phyloP scores from a whole-genome alignment of 208 protist species.

The Wallacemonas sp. region DNA sequence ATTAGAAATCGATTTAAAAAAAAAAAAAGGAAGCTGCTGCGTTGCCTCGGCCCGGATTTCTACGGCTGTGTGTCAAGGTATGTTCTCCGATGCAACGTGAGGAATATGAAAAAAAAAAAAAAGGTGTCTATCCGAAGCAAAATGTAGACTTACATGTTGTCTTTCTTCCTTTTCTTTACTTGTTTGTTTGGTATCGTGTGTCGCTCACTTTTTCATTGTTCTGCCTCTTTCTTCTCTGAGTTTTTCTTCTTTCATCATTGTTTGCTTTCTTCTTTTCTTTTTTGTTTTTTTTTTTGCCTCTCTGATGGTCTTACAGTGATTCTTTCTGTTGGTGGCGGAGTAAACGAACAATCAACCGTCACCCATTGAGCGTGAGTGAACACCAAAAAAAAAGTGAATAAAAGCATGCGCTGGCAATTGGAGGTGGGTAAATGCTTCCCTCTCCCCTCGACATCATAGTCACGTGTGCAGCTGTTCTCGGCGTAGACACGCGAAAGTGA shows the following conservation, averaged over 20 bases:
- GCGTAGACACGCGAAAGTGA: no score
- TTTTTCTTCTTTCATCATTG: slow-evolving; percentile 22
- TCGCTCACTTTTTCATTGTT: slow-evolving; percentile 22
- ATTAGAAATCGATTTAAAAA: no score
- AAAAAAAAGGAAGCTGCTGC: no score
- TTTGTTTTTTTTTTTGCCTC: background rate
- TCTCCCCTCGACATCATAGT: no score
- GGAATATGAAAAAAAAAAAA: slow-evolving; percentile 4
- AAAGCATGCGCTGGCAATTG: no score
- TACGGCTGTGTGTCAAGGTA: background rate
- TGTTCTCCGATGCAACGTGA: background rate
- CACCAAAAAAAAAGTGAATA: background rate
- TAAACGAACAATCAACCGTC: background rate
- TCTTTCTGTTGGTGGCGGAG: background rate
- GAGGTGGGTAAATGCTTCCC: no score
- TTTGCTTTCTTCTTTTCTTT: slow-evolving; percentile 12
- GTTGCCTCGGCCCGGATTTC: no score
- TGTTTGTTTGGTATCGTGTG: background rate
- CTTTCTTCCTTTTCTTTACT: slow-evolving; percentile 9
- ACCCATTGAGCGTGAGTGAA: background rate
- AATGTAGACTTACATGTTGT: slow-evolving; percentile 10
- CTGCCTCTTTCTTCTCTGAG: slow-evolving; percentile 12
- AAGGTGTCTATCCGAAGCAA: no score
- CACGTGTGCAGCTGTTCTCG: no score
- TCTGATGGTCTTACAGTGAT: background rate